Base-by-base conservation (phyloP, 2,329 filamentous ascomycete genomes). In the Tolypocladium paradoxum region DNA sequence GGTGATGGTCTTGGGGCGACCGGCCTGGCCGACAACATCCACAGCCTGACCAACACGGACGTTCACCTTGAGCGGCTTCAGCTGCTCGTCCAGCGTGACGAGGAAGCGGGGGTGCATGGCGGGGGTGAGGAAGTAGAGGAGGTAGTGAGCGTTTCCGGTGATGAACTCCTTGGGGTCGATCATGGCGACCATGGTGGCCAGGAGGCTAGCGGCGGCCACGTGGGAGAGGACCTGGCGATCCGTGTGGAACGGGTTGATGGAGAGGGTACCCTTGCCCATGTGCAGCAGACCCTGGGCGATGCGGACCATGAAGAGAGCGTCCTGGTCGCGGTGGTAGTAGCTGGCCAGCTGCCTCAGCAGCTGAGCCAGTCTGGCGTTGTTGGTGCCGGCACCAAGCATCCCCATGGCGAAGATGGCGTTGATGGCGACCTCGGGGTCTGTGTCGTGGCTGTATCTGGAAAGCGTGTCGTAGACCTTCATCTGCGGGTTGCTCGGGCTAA, bases 391-490 rank as follows among this genome's bases (percentile, higher is more conserved):
- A 63, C 93, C 93, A 37, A 96, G 79, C 55, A 99, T 85, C 72
- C 93, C 93, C 93, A 99, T 99, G 61, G 93, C 91, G 65, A 99
- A 99, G 67, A 99, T 99, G 64, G 93, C 90, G 67, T 97, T 99
- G 71, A 99, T 88, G 38, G 93, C 93, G 48, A 99, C 93, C 64
- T 99, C 93, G 57, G 92, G 95, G 73, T 99, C 93, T 61, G 93
- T 99, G 75, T 99, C 93, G 79, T 99, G 93, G 58, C 88, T 95
- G 79, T 99, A 99, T 65, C 93, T 81, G 50, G 93, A 99, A 12
- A 99, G 77, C 0, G 93, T 99, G 70, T 99, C 93, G 75, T 99
- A 99, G 48, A 99, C 88, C 78, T 97, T 99, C 92, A 99, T 99
- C 70, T 99, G 95, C 12, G 93, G 93, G 74, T 99, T 99, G 74